Percentiles rank a stretch among this genome's conserved stretches.
Conservation (phyloP, 441 rosid species). For the Euphorbia schlechtendalii region DNA sequence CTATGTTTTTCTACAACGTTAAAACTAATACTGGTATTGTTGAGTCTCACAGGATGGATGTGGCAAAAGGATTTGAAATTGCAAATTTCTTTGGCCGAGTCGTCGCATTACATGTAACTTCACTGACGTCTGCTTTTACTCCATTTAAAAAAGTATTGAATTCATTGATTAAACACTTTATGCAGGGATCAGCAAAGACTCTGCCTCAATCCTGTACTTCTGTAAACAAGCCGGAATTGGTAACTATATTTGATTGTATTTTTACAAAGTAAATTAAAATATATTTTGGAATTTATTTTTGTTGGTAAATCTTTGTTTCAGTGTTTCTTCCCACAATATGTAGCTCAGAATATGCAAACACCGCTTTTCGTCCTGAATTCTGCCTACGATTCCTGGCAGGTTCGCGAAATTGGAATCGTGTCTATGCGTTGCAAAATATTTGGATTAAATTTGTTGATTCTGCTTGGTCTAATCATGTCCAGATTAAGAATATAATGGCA, state of each 20-base stretch:
- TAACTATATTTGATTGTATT: background rate
- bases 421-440: background rate
- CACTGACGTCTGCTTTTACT: background rate
- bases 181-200: slow-evolving; percentile 68
- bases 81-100: slow-evolving; percentile 51
- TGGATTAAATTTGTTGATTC: background rate
- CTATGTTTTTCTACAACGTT: background rate
- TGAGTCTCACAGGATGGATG: slow-evolving; percentile 89
- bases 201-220: slow-evolving; percentile 77
- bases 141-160: no score
- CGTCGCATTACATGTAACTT: slow-evolving; percentile 64
- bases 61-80: slow-evolving; percentile 57
- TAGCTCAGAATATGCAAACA: slow-evolving; percentile 52
- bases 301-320: slow-evolving; percentile 22
- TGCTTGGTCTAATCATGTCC: no score
- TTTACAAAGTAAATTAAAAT: background rate
- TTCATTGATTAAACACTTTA: background rate
- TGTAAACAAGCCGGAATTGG: slow-evolving; percentile 56
- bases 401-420: slow-evolving; percentile 22
- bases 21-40: no score
- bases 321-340: slow-evolving; percentile 95
- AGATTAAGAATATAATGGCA: slow-evolving; percentile 87
- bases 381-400: slow-evolving; percentile 98
- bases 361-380: slow-evolving; percentile 82
- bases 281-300: background rate